Evolutionary conservation across 2,329 filamentous ascomycete genomes (phyloP), one percentile per base, ranked within the genome.

Genomic region (Claviceps digitariae): DNA sequence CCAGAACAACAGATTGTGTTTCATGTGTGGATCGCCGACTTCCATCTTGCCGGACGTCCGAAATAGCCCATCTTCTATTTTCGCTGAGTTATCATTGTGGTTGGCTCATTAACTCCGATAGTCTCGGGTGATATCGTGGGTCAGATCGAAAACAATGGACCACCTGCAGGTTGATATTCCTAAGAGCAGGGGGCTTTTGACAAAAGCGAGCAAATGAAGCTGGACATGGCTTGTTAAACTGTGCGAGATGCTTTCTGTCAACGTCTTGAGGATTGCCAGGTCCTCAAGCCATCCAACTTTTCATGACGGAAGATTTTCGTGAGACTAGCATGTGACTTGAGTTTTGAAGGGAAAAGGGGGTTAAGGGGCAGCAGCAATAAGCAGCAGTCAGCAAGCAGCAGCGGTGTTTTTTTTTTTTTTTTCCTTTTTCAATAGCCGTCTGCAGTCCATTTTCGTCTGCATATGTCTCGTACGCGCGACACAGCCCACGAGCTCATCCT

Each of bases 251-350:
- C 20, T 23, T 21, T 15, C 34, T 13, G 34, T 15, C 34, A 36
- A 12, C 34, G 12, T 36, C 34, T 13, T 12, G 36, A 34, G 41
- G 38, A 25, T 13, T 38, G 25, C 46, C 50, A 47, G 25, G 41
- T 50, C 41, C 55, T 55, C 56, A 55, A 47, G 45, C 46, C 53
- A 57, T 55, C 56, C 54, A 48, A 51, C 34, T 36, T 43, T 25
- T 3, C 20, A 34, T 43, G 54, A 44, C 56, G 57, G 53, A 50
- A n/a, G n/a, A 51, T 57, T 57, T 54, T 59, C 55, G 57, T 58
- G 51, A 31, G 44, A 44, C 47, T 47, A 49, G 13, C 41, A n/a
- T n/a, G n/a, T n/a, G n/a, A n/a, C 10, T 23, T 4, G 36, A 38
- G 36, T 38, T 38, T 15, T 17, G 17, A 17, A 38, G 4, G 36